A percentile compares a stretch with the other conserved stretches of the same genome.
Conservation (phyloP, 192 early-diverging fungal species). For the Linnemannia exigua region DNA sequence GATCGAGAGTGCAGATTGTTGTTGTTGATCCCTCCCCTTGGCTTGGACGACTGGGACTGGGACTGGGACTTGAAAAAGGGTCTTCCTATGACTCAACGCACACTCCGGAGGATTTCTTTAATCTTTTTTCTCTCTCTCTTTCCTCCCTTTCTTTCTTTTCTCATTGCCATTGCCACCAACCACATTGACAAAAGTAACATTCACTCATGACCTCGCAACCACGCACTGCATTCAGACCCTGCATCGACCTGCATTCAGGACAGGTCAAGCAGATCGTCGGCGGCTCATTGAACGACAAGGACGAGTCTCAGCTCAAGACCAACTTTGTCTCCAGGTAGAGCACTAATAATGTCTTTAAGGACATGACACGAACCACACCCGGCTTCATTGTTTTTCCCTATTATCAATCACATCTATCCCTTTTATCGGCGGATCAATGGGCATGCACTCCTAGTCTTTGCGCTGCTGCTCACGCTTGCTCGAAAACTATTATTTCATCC, state of each 20-base stretch:
- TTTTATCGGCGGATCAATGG: not conserved
- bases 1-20: too few species aligned
- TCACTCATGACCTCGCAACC: not conserved
- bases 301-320: slow-evolving; percentile 73
- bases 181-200: not conserved
- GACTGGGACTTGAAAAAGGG: not conserved
- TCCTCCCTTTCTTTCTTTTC: not conserved
- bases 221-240: slow-evolving; percentile 89
- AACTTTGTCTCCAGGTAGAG: slow-evolving; percentile 92
- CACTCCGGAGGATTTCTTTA: not conserved
- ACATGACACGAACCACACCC: not conserved
- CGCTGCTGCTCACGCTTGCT: not conserved
- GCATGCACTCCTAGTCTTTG: not conserved
- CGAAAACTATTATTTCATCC: slow-evolving; percentile 2
- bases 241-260: slow-evolving; percentile 98
- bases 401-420: not conserved
- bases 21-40: too few species aligned
- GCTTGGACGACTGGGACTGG: not conserved
- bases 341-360: not conserved
- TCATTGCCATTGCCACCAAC: not conserved
- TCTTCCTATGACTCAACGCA: not conserved
- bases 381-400: slow-evolving; percentile 7
- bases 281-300: slow-evolving; percentile 83
- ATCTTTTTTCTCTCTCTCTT: not conserved
- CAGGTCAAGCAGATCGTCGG: slow-evolving; percentile 99